A percentile compares a stretch with the other conserved stretches of the same genome.
phyloP scores from a whole-genome alignment of 78 protist species.

The Ministeria vibrans region DNA sequence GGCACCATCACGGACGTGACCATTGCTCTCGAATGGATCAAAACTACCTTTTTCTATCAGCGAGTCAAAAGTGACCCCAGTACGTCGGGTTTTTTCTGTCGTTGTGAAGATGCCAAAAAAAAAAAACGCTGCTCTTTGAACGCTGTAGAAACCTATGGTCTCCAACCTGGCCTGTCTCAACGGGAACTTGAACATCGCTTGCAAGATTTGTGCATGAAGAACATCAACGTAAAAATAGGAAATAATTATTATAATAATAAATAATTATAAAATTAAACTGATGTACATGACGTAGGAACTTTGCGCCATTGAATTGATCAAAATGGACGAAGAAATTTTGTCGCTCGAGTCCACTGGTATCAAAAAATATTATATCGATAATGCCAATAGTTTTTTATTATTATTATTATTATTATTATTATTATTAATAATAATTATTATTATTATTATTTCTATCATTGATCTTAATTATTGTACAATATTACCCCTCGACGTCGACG shows the following conservation, averaged over 20 bases:
- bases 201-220: background rate
- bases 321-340: background rate
- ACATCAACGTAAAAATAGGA: no score
- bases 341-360: slow-evolving; percentile 9
- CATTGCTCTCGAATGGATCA: slow-evolving; percentile 40
- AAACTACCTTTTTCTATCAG: slow-evolving; percentile 39
- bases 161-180: background rate
- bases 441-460: background rate
- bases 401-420: background rate
- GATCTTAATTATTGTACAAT: background rate
- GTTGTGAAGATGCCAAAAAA: no score
- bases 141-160: slow-evolving; percentile 30
- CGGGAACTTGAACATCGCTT: background rate
- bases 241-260: no score
- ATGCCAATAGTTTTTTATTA: no score
- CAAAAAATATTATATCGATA: no score
- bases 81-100: no score
- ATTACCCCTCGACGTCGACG: background rate
- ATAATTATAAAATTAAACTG: no score
- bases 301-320: background rate
- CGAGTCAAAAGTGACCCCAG: slow-evolving; percentile 29
- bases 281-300: no score
- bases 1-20: slow-evolving; percentile 9
- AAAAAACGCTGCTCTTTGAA: no score
- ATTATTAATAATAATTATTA: background rate